Conservation (phyloP, 2,329 filamentous ascomycete genomes). For the Sphaerostilbella broomeana region DNA sequence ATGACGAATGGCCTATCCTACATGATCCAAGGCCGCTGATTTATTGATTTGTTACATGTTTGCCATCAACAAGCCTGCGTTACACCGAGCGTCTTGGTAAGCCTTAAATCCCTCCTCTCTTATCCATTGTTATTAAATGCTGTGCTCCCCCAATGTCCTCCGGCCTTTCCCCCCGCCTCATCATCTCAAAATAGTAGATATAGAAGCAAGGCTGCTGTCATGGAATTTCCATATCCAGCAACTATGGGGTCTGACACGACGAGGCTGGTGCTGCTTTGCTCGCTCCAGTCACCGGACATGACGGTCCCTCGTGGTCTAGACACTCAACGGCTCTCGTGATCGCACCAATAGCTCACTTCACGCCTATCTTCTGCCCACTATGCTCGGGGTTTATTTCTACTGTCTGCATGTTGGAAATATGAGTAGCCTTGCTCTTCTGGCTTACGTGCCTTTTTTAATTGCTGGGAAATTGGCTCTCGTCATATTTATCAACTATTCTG, state of each 20-base stretch:
- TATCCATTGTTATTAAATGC: no score
- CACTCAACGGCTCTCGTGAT: slow-evolving; percentile 10
- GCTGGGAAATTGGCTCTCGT: background rate
- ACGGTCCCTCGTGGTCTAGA: slow-evolving; percentile 9
- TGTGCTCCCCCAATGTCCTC: no score
- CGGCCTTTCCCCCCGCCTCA: no score
- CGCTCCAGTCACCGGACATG: slow-evolving; percentile 8
- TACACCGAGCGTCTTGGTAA: no score
- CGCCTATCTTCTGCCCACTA: slow-evolving; percentile 7
- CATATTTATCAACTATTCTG: background rate
- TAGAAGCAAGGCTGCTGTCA: background rate
- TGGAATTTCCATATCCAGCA: no score
- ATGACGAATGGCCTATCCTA: no score
- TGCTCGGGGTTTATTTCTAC: background rate
- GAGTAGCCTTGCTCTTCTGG: background rate
- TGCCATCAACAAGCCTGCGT: no score
- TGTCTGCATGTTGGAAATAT: background rate
- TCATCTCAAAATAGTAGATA: background rate
- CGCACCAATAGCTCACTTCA: slow-evolving; percentile 9
- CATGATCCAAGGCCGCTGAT: no score
- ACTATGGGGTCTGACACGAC: no score
- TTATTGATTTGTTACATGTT: no score
- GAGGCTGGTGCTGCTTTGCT: background rate
- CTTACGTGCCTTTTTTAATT: background rate
- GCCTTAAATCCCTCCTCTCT: no score